These are phyloP conservation scores for Alternaria gansuensis DNA, from an alignment of 2,329 filamentous ascomycete genomes.

Conservation along the genomic window DNA sequence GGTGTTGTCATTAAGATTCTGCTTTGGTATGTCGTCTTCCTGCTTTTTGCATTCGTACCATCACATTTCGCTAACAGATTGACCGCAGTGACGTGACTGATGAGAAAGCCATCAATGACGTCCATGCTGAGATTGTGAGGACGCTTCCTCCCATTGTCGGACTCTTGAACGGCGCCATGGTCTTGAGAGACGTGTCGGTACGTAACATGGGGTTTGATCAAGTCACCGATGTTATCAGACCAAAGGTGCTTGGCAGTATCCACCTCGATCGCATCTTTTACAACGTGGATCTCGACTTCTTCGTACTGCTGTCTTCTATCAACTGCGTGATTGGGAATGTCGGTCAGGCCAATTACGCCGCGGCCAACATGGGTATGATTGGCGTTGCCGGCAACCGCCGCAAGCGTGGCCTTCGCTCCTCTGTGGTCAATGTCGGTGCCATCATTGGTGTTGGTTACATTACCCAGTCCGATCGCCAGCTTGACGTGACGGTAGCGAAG, in stretches of 20 bases:
- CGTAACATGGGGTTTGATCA: slow-evolving; percentile 19
- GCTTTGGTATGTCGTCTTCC: slow-evolving; percentile 16
- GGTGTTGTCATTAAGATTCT: slow-evolving; percentile 9
- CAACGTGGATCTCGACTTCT: slow-evolving; percentile 34
- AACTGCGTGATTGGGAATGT: slow-evolving; percentile 33
- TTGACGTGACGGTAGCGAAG: slow-evolving; percentile 6
- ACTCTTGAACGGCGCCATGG: slow-evolving; percentile 29
- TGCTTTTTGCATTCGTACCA: slow-evolving; percentile 6
- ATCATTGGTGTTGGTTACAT: slow-evolving; percentile 22
- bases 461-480: slow-evolving; percentile 5
- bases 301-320: slow-evolving; percentile 40
- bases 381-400: slow-evolving; percentile 51
- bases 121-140: neutral
- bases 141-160: slow-evolving; percentile 23
- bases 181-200: slow-evolving; percentile 21
- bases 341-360: slow-evolving; percentile 58
- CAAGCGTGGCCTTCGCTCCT: slow-evolving; percentile 37
- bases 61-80: slow-evolving; percentile 9
- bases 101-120: slow-evolving; percentile 1
- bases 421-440: neutral
- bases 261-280: slow-evolving; percentile 21
- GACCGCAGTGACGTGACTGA: slow-evolving; percentile 15
- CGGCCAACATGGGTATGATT: slow-evolving; percentile 56
- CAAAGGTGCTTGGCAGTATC: slow-evolving; percentile 33
- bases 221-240: slow-evolving; percentile 12